These are phyloP conservation scores for Castanea mollissima DNA, from an alignment of 306 rosid genomes.

Conservation along the genomic window DNA sequence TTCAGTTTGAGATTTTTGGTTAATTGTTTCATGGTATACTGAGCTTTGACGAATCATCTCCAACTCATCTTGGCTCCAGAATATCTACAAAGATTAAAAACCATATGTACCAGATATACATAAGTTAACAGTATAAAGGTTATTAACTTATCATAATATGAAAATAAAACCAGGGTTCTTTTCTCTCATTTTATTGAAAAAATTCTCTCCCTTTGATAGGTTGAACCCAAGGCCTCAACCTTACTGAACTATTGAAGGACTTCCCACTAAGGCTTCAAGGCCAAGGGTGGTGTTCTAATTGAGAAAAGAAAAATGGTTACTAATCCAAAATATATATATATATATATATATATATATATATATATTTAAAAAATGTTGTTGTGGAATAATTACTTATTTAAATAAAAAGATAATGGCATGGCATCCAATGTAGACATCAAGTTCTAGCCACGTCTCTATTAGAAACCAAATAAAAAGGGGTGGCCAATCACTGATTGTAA, in stretches of 20 bases:
- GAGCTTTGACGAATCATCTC: conserved; percentile 66
- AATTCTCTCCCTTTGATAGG: background rate
- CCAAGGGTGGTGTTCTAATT: background rate
- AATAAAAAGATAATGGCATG: background rate
- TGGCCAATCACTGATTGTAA: background rate
- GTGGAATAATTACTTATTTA: background rate
- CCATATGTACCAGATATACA: background rate
- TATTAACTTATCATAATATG: background rate
- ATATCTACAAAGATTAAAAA: conserved; percentile 47
- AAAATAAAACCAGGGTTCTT: background rate
- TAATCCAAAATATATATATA: too few species aligned
- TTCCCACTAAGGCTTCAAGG: background rate
- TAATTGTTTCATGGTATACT: conserved; percentile 60
- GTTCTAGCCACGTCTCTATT: background rate
- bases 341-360: too few species aligned
- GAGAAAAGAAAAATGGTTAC: conserved; percentile 2
- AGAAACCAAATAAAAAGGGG: background rate
- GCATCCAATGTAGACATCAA: background rate
- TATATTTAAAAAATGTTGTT: background rate
- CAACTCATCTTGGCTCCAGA: conserved; percentile 72
- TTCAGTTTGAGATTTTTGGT: conserved; percentile 53
- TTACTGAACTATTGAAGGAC: background rate
- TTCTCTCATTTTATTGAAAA: background rate
- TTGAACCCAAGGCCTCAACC: background rate
- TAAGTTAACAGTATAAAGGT: conserved; percentile 9